Conservation (phyloP, 768 basidiomycete genomes). For the Cyclocybe aegerita region DNA sequence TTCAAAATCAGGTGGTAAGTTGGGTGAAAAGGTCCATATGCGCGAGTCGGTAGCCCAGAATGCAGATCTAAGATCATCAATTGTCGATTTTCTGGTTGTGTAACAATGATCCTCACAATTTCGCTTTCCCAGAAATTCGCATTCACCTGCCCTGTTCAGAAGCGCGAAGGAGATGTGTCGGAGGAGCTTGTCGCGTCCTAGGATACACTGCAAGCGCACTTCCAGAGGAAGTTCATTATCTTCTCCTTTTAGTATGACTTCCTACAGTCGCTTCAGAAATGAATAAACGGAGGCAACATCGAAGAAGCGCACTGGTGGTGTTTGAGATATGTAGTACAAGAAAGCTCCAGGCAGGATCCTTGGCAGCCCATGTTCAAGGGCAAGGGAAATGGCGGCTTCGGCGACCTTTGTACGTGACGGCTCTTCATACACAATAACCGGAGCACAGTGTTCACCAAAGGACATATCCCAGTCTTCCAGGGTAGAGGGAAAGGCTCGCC, state of each 20-base stretch:
- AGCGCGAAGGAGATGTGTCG: too few species aligned
- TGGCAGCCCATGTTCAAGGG: not conserved
- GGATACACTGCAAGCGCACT: not conserved
- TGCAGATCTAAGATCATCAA: not conserved
- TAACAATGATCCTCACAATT: not conserved
- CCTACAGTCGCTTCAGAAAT: not conserved
- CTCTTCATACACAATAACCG: too few species aligned
- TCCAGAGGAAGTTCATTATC: not conserved
- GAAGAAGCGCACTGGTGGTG: too few species aligned
- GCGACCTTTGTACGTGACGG: not conserved
- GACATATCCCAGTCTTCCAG: conserved; percentile 5
- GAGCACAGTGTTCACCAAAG: not conserved
- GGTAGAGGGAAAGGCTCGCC: conserved; percentile 3
- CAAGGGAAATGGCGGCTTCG: conserved; percentile 1
- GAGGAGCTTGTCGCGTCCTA: conserved; percentile 5
- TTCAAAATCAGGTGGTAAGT: not conserved
- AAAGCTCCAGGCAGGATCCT: too few species aligned
- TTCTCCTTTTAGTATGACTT: not conserved
- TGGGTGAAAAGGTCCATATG: not conserved
- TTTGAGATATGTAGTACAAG: too few species aligned
- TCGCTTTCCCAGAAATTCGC: not conserved
- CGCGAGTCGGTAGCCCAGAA: not conserved
- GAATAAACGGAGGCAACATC: too few species aligned
- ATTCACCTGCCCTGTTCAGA: too few species aligned
- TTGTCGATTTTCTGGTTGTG: not conserved